Evolutionary conservation across 1,139 yeast genomes (phyloP), one percentile per base, ranked within the genome.

Genomic region (Candida neerlandica): DNA sequence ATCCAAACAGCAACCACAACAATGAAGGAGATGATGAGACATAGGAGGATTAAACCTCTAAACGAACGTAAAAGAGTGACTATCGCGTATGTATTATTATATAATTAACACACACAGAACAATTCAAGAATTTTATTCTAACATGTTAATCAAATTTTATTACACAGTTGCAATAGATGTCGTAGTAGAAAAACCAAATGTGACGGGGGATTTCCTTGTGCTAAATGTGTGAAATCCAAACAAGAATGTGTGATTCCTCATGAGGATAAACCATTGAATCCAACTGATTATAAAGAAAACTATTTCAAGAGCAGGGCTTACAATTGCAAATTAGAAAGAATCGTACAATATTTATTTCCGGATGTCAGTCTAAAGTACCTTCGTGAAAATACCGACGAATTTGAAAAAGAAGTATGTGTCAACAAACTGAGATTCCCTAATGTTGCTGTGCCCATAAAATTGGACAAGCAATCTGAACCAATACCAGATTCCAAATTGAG

Each of bases 141-240:
- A 23, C 38, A 32, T 2, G 10, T 23, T 23, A 7, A 10, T 10
- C 27, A 23, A 4, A 19, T 16, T 6, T 21, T 39, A 45, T 46
- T 41, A 18, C 18, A 7, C 27, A 49, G 52, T 14, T 57, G 63
- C 45, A 55, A 51, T 44, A 47, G 55, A 39, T 57, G 62, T 46
- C 51, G 63, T 41, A 19, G 39, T 21, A 43, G 50, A 37, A 53
- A 58, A 32, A 41, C 51, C n/a, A 56, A 56, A 47, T 57, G 62
- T 45, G 52, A 43, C 16, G 62, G 63, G 5, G 55, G 60, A 3
- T 47, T 48, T 32, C 63, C 63, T 1, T 59, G 63, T 52, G 46
- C 47, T 1, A 51, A 51, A 35, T 59, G 63, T 45, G 39, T 41
- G 3, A 43, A 34, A 2, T 45, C 47, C 11, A 47, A 43, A 15